Evolutionary conservation across 768 basidiomycete species (phyloP).

Genomic region (Termitomyces sp.): DNA sequence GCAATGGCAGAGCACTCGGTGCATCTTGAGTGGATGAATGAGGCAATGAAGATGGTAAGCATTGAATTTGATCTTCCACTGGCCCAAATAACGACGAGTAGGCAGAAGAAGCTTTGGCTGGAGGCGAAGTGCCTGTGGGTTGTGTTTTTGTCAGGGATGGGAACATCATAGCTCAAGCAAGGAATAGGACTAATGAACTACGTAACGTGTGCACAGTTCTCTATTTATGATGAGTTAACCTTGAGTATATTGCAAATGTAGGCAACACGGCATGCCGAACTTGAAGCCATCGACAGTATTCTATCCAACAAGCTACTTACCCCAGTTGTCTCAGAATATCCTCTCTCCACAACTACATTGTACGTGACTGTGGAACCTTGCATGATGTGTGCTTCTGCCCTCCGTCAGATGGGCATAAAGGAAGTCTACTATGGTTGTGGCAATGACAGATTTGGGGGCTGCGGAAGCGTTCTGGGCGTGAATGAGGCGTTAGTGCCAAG

Average conservation of each 20-base stretch:
- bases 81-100: slow-evolving; percentile 23
- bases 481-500: slow-evolving; percentile 59
- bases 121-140: slow-evolving; percentile 92
- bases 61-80: neutral
- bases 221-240: neutral
- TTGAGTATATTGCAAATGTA: slow-evolving; percentile 26
- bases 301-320: slow-evolving; percentile 61
- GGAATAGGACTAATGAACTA: slow-evolving; percentile 94
- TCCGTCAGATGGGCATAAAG: slow-evolving; percentile 89
- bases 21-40: slow-evolving; percentile 72
- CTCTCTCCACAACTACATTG: slow-evolving; percentile 75
- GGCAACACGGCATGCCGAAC: slow-evolving; percentile 97
- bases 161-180: slow-evolving; percentile 75
- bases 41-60: slow-evolving; percentile 79
- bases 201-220: slow-evolving; percentile 62
- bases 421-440: slow-evolving; percentile 91
- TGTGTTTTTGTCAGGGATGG: slow-evolving; percentile 88
- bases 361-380: slow-evolving; percentile 99
- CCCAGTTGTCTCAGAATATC: slow-evolving; percentile 46
- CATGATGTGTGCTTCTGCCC: slow-evolving; percentile 97
- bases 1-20: slow-evolving; percentile 5
- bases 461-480: slow-evolving; percentile 90
- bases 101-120: slow-evolving; percentile 84
- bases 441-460: slow-evolving; percentile 96
- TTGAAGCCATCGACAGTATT: slow-evolving; percentile 93